phyloP scores from a whole-genome alignment of 352 stramenopile species.

The Phytopythium sindhum region DNA sequence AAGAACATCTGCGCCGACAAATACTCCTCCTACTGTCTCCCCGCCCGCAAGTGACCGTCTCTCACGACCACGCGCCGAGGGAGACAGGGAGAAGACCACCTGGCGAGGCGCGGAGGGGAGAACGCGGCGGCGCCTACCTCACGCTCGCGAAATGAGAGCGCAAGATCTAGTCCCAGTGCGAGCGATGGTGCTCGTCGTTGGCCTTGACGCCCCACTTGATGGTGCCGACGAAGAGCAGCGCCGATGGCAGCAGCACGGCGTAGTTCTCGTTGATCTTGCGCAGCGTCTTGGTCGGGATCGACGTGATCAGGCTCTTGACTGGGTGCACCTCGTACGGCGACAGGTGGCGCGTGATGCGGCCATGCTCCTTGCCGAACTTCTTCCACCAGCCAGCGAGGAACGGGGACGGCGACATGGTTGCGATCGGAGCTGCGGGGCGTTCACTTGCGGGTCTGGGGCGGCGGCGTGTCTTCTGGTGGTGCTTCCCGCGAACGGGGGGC shows the following conservation, averaged over 20 bases:
- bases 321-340: conserved; percentile 69
- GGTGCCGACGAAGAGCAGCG: conserved; percentile 59
- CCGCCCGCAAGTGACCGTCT: background rate
- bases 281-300: conserved; percentile 70
- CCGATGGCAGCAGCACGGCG: conserved; percentile 59
- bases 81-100: background rate
- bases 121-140: background rate
- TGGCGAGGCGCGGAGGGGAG: background rate
- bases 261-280: conserved; percentile 84
- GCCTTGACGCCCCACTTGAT: conserved; percentile 67
- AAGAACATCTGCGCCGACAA: background rate
- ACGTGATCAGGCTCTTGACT: conserved; percentile 63
- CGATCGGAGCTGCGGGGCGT: background rate
- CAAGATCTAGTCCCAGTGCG: conserved; percentile 66
- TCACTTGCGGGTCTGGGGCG: conserved; percentile 22
- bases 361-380: conserved; percentile 63
- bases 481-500: conserved; percentile 1
- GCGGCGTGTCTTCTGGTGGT: conserved; percentile 8
- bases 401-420: conserved; percentile 38
- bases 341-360: conserved; percentile 63
- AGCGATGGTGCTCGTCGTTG: conserved; percentile 78
- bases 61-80: background rate
- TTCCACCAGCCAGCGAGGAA: conserved; percentile 69
- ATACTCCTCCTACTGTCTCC: background rate
- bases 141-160: background rate